Conservation (phyloP, 2,329 filamentous ascomycete genomes). For the Meredithiella fracta region DNA sequence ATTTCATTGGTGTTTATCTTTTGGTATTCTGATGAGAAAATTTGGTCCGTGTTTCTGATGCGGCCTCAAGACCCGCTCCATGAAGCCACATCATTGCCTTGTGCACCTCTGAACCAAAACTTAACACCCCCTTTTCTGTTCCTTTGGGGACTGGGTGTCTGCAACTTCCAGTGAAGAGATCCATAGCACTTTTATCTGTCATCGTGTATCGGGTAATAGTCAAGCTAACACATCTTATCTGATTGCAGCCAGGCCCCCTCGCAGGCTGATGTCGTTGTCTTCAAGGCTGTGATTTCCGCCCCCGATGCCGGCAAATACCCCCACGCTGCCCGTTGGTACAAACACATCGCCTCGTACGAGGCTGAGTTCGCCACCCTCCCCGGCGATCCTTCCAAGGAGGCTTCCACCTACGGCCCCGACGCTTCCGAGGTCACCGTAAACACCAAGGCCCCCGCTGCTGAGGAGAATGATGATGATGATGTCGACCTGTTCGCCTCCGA, state of each 20-base stretch:
- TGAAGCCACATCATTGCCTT: constrained; percentile 57
- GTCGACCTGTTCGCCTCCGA: constrained; percentile 89
- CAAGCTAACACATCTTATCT: constrained; percentile 11
- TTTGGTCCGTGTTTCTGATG: constrained; percentile 93
- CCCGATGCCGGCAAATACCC: constrained; percentile 80
- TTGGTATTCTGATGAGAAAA: constrained; percentile 48
- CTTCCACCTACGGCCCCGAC: constrained; percentile 85
- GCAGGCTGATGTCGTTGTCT: constrained; percentile 91
- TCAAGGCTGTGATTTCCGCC: constrained; percentile 66
- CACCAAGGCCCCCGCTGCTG: constrained; percentile 62
- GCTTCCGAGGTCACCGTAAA: constrained; percentile 60
- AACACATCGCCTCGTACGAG: constrained; percentile 89
- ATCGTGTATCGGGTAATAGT: background rate
- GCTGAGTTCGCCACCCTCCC: constrained; percentile 80
- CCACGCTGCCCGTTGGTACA: constrained; percentile 94
- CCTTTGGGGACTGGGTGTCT: background rate
- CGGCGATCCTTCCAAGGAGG: constrained; percentile 77
- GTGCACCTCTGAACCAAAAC: constrained; percentile 53
- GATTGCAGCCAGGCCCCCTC: constrained; percentile 43
- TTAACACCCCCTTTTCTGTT: background rate
- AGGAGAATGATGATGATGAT: constrained; percentile 44
- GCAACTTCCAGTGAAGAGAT: background rate
- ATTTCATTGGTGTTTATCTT: background rate
- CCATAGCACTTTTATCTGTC: background rate
- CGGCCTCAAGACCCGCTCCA: constrained; percentile 75